Conservation (phyloP, 768 basidiomycete genomes). For the Xerocomus spinulosus region DNA sequence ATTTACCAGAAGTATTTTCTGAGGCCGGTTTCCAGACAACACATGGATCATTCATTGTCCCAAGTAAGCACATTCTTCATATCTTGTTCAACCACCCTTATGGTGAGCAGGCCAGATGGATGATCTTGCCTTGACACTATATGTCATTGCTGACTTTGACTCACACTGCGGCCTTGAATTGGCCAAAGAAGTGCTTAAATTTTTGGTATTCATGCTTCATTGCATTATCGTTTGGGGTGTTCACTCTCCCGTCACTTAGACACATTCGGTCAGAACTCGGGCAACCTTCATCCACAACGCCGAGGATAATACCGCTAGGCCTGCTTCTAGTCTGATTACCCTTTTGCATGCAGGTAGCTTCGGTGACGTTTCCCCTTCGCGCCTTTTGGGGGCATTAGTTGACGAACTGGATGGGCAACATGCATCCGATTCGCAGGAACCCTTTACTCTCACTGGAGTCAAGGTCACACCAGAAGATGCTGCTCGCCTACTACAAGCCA, state of each 20-base stretch:
- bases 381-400: constrained; percentile 14
- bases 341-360: constrained; percentile 43
- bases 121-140: constrained; percentile 43
- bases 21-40: constrained; percentile 38
- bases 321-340: constrained; percentile 45
- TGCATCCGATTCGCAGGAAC: constrained; percentile 32
- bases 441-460: constrained; percentile 29
- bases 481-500: constrained; percentile 38
- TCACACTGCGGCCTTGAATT: constrained; percentile 52
- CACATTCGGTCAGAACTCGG: constrained; percentile 45
- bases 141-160: constrained; percentile 78
- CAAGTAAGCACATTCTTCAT: constrained; percentile 40
- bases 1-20: constrained; percentile 28
- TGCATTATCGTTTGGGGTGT: background rate
- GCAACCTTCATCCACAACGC: constrained; percentile 81
- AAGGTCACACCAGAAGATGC: constrained; percentile 27
- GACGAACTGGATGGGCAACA: constrained; percentile 6
- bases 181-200: constrained; percentile 59
- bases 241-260: constrained; percentile 31
- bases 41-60: constrained; percentile 55
- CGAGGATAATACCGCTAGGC: constrained; percentile 6
- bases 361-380: constrained; percentile 19
- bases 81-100: constrained; percentile 3
- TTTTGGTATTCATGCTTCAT: constrained; percentile 46
- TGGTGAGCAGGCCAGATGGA: constrained; percentile 10